Percentiles rank a stretch among this genome's conserved stretches.
phyloP scores from a whole-genome alignment of 2,329 filamentous ascomycete genomes.

The Seiridium cupressi region DNA sequence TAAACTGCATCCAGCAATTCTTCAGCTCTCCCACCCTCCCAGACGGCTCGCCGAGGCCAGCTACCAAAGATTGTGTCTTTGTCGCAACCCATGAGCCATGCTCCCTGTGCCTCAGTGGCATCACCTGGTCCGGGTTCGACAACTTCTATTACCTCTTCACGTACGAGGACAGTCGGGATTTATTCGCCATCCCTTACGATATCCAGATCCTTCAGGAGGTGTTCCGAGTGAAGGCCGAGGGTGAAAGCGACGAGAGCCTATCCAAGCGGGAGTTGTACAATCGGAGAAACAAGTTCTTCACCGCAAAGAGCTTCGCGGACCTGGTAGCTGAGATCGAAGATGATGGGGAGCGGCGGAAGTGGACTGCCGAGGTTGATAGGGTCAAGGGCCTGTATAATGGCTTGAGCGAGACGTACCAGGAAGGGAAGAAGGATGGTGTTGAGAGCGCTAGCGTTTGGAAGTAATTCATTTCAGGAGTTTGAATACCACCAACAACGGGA shows the following conservation, averaged over 20 bases:
- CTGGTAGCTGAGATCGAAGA: constrained; percentile 36
- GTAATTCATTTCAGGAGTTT: constrained; percentile 13
- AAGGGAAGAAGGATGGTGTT: constrained; percentile 39
- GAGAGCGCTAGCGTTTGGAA: constrained; percentile 50
- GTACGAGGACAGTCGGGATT: constrained; percentile 55
- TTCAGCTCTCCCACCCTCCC: constrained; percentile 37
- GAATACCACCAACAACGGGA: too few relatives aligned
- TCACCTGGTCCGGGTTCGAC: constrained; percentile 56
- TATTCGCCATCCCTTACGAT: constrained; percentile 56
- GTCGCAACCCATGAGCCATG: constrained; percentile 60
- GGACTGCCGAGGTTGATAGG: constrained; percentile 39
- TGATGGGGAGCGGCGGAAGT: constrained; percentile 28
- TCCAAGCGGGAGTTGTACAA: constrained; percentile 48
- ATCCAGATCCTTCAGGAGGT: constrained; percentile 56
- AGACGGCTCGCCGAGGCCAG: constrained; percentile 32
- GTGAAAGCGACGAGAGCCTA: constrained; percentile 35
- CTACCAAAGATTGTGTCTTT: constrained; percentile 51
- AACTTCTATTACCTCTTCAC: constrained; percentile 59
- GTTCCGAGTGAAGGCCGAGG: constrained; percentile 42
- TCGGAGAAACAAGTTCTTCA: constrained; percentile 55
- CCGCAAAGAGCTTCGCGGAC: constrained; percentile 38
- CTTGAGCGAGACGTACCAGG: constrained; percentile 48
- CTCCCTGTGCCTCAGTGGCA: constrained; percentile 55
- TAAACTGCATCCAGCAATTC: constrained; percentile 60
- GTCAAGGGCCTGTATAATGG: constrained; percentile 47